phyloP scores from a whole-genome alignment of 305 asterid genomes.

The Solanum hybrid region DNA sequence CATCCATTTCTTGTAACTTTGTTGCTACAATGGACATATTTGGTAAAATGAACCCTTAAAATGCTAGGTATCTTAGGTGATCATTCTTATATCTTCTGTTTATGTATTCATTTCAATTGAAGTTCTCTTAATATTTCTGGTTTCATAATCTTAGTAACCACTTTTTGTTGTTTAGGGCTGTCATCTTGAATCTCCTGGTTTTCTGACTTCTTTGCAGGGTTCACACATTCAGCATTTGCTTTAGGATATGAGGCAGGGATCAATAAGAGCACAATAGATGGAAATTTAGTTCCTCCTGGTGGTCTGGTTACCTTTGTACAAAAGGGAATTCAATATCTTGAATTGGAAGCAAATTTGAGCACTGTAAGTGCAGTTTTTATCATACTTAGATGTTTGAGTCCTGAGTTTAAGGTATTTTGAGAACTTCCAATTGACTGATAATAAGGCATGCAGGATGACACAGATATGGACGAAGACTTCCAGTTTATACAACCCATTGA shows the following conservation, averaged over 20 bases:
- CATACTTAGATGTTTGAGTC: conserved; percentile 10
- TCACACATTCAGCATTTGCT: conserved; percentile 82
- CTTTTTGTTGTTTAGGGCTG: neutral
- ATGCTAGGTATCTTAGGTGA: neutral
- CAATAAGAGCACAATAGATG: conserved; percentile 66
- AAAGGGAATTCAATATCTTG: conserved; percentile 90
- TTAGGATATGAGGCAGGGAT: conserved; percentile 92
- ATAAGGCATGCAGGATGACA: conserved; percentile 61
- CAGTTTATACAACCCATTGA: conserved; percentile 88
- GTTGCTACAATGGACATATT: neutral
- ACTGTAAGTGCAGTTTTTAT: conserved; percentile 36
- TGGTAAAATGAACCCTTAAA: neutral
- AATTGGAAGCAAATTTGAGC: conserved; percentile 74
- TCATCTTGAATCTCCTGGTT: neutral
- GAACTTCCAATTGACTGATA: conserved; percentile 20
- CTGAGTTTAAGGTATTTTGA: conserved; percentile 2
- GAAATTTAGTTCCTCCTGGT: conserved; percentile 90
- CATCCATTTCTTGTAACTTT: neutral
- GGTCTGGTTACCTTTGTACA: conserved; percentile 85
- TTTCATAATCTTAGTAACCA: neutral
- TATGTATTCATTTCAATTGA: neutral
- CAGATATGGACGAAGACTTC: conserved; percentile 78
- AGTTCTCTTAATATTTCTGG: neutral
- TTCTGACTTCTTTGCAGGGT: conserved; percentile 48
- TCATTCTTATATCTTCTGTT: neutral